phyloP scores from a whole-genome alignment of 2,329 filamentous ascomycete genomes.

The Teratosphaeria zuluensis region DNA sequence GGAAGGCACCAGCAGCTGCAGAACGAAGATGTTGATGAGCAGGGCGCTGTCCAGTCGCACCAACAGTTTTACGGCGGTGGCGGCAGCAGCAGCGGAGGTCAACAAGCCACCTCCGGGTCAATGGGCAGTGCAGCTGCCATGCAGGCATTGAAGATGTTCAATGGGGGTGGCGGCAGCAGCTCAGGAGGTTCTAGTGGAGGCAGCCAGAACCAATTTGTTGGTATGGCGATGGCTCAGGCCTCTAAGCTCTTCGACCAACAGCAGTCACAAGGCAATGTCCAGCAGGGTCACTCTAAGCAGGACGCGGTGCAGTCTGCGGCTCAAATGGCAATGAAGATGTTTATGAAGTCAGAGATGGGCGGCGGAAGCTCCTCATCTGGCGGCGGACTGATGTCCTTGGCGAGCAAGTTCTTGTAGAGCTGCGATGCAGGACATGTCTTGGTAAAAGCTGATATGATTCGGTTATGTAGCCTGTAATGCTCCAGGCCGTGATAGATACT shows the following conservation, averaged over 20 bases:
- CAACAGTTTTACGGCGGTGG: constrained; percentile 59
- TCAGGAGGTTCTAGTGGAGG: constrained; percentile 26
- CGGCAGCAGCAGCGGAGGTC: constrained; percentile 34
- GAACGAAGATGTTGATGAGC: constrained; percentile 49
- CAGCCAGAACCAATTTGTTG: constrained; percentile 71
- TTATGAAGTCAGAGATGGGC: constrained; percentile 62
- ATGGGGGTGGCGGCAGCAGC: constrained; percentile 23
- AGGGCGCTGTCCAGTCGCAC: constrained; percentile 63
- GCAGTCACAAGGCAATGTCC: constrained; percentile 42
- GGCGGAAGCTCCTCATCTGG: constrained; percentile 34
- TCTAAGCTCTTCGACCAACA: constrained; percentile 63
- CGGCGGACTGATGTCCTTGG: constrained; percentile 46
- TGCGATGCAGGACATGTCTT: neutral
- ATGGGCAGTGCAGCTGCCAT: constrained; percentile 66
- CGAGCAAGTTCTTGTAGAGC: constrained; percentile 48
- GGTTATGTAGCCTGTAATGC: neutral
- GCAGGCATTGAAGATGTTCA: constrained; percentile 73
- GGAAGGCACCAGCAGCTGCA: constrained; percentile 43
- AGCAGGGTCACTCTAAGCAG: constrained; percentile 61
- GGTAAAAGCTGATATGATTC: neutral
- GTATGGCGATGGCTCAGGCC: constrained; percentile 79
- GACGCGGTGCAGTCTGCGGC: constrained; percentile 68
- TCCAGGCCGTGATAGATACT: neutral
- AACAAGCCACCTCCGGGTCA: constrained; percentile 34
- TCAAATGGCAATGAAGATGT: constrained; percentile 85